Evolutionary conservation across 495 filamentous ascomycete genomes (phyloP).

Genomic region (Paragyromitra xinjiangensis): DNA sequence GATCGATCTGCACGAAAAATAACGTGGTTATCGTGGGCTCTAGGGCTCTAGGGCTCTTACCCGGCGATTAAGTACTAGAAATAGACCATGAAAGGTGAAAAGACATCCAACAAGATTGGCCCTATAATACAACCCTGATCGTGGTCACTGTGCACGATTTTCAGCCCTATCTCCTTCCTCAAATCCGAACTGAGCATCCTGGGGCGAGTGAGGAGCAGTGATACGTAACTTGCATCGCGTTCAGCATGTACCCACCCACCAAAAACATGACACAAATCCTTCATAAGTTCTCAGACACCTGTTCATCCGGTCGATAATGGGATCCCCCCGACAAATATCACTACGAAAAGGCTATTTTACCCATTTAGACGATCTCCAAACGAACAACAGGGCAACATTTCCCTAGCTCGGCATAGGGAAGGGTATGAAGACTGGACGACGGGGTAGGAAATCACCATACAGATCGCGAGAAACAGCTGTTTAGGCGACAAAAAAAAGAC

Average conservation of each 20-base stretch:
- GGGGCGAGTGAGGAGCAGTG: constrained; percentile 22
- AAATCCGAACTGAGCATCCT: background rate
- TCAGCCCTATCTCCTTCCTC: constrained; percentile 21
- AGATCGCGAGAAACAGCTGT: constrained; percentile 1
- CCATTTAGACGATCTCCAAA: background rate
- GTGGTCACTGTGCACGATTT: constrained; percentile 11
- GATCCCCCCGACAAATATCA: background rate
- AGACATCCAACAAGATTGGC: background rate
- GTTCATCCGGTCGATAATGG: background rate
- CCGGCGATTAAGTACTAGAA: constrained; percentile 6
- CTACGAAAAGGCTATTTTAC: background rate
- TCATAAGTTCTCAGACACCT: background rate
- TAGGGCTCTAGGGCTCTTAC: background rate
- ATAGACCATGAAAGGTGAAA: background rate
- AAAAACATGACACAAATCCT: background rate
- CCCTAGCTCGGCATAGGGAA: background rate
- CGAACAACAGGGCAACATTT: background rate
- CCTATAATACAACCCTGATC: background rate
- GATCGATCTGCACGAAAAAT: constrained; percentile 5
- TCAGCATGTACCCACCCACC: background rate
- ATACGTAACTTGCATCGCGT: background rate
- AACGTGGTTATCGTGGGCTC: constrained; percentile 2
- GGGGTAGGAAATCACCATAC: background rate
- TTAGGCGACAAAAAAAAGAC: background rate
- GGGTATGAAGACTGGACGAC: background rate